Percentiles rank a stretch among this genome's conserved stretches.
phyloP scores from a whole-genome alignment of 2,329 filamentous ascomycete genomes.

The Clarireedia monteithiana region DNA sequence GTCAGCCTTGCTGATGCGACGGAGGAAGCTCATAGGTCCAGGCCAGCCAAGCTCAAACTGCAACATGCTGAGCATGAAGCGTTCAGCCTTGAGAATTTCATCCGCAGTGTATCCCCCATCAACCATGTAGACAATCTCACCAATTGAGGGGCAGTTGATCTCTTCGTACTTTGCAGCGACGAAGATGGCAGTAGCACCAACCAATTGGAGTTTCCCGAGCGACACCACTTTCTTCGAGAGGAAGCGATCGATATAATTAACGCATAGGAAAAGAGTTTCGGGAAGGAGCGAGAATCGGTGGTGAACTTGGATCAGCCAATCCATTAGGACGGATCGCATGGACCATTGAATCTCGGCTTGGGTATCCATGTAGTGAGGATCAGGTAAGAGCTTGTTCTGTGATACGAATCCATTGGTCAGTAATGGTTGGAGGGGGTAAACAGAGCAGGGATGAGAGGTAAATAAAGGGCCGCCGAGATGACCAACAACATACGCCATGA shows the following conservation, averaged over 20 bases:
- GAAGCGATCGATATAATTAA: constrained; percentile 97
- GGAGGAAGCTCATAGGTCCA: constrained; percentile 97
- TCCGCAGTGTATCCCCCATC: constrained; percentile 83
- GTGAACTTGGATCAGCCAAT: constrained; percentile 97
- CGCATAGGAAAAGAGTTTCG: constrained; percentile 87
- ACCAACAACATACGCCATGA: neutral
- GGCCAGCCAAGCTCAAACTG: constrained; percentile 95
- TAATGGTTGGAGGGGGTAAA: constrained; percentile 6
- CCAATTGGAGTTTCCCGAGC: constrained; percentile 87
- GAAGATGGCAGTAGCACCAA: constrained; percentile 91
- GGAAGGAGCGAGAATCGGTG: constrained; percentile 83
- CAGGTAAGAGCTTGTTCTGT: constrained; percentile 73
- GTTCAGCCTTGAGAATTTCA: constrained; percentile 93
- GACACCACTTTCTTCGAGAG: constrained; percentile 92
- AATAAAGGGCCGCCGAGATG: neutral
- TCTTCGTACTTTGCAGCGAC: constrained; percentile 98
- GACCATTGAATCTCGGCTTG: constrained; percentile 99
- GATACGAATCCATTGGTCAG: constrained; percentile 7
- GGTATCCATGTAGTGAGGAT: constrained; percentile 91
- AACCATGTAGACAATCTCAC: constrained; percentile 98
- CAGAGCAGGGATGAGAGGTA: neutral
- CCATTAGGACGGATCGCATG: constrained; percentile 94
- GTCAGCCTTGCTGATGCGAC: constrained; percentile 95
- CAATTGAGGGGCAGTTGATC: constrained; percentile 92
- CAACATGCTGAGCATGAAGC: constrained; percentile 96